A percentile compares a stretch with the other conserved stretches of the same genome.
Conservation (phyloP, 2,329 filamentous ascomycete genomes). For the Penicillium sp. region DNA sequence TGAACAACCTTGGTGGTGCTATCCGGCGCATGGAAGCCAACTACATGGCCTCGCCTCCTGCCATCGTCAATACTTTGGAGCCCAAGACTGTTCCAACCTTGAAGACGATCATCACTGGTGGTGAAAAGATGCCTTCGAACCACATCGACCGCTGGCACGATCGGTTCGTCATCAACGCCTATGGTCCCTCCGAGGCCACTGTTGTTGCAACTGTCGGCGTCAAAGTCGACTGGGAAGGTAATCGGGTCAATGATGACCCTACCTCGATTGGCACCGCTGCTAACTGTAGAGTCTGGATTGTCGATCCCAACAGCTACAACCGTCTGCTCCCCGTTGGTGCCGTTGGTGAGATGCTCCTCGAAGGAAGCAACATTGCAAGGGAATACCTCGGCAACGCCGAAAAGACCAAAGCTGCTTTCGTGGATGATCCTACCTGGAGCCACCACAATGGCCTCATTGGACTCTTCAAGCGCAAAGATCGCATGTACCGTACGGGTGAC, state of each 20-base stretch:
- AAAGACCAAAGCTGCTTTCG: conserved; percentile 39
- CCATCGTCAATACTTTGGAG: conserved; percentile 54
- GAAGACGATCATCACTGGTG: conserved; percentile 46
- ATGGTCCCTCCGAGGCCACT: conserved; percentile 45
- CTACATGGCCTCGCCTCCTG: conserved; percentile 60
- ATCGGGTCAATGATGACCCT: conserved; percentile 30
- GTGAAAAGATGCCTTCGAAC: conserved; percentile 47
- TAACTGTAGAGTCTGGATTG: conserved; percentile 41
- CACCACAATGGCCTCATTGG: conserved; percentile 19
- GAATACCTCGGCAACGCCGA: conserved; percentile 46
- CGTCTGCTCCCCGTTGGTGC: conserved; percentile 47
- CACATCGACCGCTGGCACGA: conserved; percentile 49
- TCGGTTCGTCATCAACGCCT: conserved; percentile 49
- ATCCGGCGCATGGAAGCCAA: conserved; percentile 56
- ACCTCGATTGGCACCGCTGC: conserved; percentile 39
- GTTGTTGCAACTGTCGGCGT: conserved; percentile 36
- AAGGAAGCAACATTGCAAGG: conserved; percentile 48
- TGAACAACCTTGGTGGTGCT: conserved; percentile 53
- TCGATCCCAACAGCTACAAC: conserved; percentile 40
- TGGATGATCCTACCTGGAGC: conserved; percentile 37
- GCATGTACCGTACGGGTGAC: conserved; percentile 43
- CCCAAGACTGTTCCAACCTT: conserved; percentile 49
- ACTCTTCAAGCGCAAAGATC: conserved; percentile 28
- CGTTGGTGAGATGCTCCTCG: conserved; percentile 51
- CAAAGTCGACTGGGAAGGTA: conserved; percentile 34